Percentiles rank a stretch among this genome's conserved stretches.
phyloP scores from a whole-genome alignment of 2,329 filamentous ascomycete genomes.

The Rugonectria rugulosa region DNA sequence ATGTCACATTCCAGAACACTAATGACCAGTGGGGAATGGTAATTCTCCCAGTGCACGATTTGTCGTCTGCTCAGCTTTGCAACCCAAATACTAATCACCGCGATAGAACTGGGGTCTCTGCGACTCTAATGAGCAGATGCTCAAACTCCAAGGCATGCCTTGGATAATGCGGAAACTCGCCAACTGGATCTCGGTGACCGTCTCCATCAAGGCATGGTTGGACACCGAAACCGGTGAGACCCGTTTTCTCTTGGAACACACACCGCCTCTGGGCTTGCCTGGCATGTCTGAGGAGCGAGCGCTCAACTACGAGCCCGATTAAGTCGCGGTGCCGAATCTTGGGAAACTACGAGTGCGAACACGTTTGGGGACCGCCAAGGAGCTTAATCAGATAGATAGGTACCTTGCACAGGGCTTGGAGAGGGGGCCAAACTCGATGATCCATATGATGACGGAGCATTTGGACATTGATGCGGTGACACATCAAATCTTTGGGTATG shows the following conservation, averaged over 20 bases:
- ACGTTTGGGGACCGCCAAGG: background rate
- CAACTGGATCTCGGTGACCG: slow-evolving; percentile 1
- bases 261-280: slow-evolving; percentile 1
- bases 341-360: slow-evolving; percentile 1
- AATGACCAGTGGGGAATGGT: slow-evolving; percentile 1
- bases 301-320: background rate
- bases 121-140: background rate
- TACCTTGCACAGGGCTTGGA: slow-evolving; percentile 1
- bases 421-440: slow-evolving; percentile 1
- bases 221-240: background rate
- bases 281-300: slow-evolving; percentile 1
- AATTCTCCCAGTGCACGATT: background rate
- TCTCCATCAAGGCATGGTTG: background rate
- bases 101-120: background rate
- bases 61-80: background rate
- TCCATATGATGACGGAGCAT: slow-evolving; percentile 3
- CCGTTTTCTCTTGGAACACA: slow-evolving; percentile 2
- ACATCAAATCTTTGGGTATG: slow-evolving; percentile 2
- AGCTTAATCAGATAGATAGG: background rate
- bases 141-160: background rate
- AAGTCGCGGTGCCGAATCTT: background rate
- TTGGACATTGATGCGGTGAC: background rate
- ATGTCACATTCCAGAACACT: slow-evolving; percentile 1
- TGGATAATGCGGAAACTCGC: background rate
- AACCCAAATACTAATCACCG: background rate